Base-by-base conservation (phyloP, 192 early-diverging fungal species). In the Coemansia sp. region DNA sequence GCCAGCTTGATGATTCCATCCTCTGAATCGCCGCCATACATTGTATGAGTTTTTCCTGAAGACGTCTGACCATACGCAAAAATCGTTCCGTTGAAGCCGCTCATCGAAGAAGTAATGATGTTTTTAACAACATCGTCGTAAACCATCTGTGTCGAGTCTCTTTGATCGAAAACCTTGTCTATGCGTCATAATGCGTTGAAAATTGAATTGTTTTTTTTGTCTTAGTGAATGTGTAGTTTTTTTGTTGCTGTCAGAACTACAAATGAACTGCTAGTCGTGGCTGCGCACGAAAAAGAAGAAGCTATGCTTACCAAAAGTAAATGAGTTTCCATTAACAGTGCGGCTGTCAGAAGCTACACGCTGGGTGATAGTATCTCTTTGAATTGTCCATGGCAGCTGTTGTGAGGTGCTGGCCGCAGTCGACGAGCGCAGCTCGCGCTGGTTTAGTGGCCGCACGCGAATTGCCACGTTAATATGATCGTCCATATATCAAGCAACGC, bases 41-140 rank as follows among this genome's bases (percentile, higher is more conserved):
- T 92, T 11, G 85, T 84, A 65, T 86, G 85, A 0, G 97, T 98
- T 73, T 99, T 99, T 53, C 97, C 97, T 8, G 91, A 93, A 7
- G 95, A 92, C 8, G 97, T 99, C 77, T 98, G 96, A 18, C 97
- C 97, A 83, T 99, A 99, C 4, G 97, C 95, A 86, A 99, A 99
- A 3, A 99, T 94, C 3, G 96, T 97, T 35, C 96, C 95, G 76
- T 99, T 97, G 72, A 93, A 95, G 8, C 97, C 97, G 34, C 91
- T 88, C 95, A 97, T 95, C 4, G 93, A 81, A 11, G 85, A 85
- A 33, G 73, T 64, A 22, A 91, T 87, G 4, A 90, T 88, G 51
- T 81, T 72, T 71, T 87, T 79, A 33, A 87, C 85, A 48, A 78
- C 71, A n/a, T 75, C 70, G 28, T 81, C 70, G 64, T 84, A 86